Evolutionary conservation across 768 basidiomycete species (phyloP).

Genomic region (Boletus patriciae): DNA sequence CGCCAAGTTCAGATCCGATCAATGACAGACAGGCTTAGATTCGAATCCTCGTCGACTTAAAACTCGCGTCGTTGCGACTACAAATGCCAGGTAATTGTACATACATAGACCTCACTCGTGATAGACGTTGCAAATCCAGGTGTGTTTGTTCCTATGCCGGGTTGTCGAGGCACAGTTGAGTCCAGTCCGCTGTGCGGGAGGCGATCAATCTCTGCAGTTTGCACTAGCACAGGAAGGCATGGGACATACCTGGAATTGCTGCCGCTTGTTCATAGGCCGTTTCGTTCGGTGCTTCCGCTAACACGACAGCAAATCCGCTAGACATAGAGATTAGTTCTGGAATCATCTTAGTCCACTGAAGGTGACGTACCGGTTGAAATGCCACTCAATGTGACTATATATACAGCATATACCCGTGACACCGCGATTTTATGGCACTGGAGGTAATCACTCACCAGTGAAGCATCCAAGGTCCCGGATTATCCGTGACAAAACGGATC

Average conservation of each 20-base stretch:
- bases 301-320: conserved; percentile 25
- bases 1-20: no score
- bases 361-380: conserved; percentile 17
- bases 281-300: conserved; percentile 23
- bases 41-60: no score
- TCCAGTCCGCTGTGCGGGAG: conserved; percentile 14
- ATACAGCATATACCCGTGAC: background rate
- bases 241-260: conserved; percentile 23
- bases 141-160: background rate
- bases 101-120: no score
- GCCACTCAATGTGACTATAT: conserved; percentile 21
- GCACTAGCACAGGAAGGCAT: background rate
- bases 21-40: no score
- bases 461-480: conserved; percentile 54
- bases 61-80: no score
- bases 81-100: no score
- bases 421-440: background rate
- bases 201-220: conserved; percentile 10
- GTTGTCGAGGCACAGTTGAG: conserved; percentile 7
- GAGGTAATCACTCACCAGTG: background rate
- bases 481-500: conserved; percentile 62
- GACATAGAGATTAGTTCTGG: background rate
- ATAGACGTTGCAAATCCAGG: background rate
- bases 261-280: conserved; percentile 5
- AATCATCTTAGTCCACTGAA: background rate